Evolutionary conservation across 495 filamentous ascomycete species (phyloP).

Genomic region (Aspergillus asperescens): DNA sequence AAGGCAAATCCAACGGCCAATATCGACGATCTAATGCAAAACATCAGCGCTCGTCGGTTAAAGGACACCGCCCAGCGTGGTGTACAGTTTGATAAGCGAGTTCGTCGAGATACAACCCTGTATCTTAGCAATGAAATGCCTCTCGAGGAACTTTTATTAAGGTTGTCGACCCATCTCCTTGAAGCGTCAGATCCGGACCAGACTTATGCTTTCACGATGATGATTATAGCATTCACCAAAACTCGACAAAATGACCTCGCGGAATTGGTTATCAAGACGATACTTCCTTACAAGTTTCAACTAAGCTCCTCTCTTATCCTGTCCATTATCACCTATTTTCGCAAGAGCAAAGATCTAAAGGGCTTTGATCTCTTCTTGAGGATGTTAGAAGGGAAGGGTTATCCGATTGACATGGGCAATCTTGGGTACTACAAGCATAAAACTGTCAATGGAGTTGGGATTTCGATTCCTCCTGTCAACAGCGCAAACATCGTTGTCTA

Average conservation of each 20-base stretch:
- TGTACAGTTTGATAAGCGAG: slow-evolving; percentile 25
- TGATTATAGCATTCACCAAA: slow-evolving; percentile 37
- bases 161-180: slow-evolving; percentile 34
- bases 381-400: slow-evolving; percentile 37
- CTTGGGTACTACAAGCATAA: slow-evolving; percentile 26
- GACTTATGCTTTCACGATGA: slow-evolving; percentile 25
- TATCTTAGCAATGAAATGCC: slow-evolving; percentile 32
- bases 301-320: slow-evolving; percentile 35
- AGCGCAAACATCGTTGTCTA: slow-evolving; percentile 35
- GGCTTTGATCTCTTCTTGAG: slow-evolving; percentile 40
- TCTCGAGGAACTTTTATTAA: slow-evolving; percentile 34
- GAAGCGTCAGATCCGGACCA: slow-evolving; percentile 36
- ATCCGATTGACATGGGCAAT: slow-evolving; percentile 35
- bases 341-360: slow-evolving; percentile 42
- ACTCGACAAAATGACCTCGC: slow-evolving; percentile 40
- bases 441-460: slow-evolving; percentile 34
- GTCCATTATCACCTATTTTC: slow-evolving; percentile 34
- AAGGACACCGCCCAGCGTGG: slow-evolving; percentile 15
- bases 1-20: slow-evolving; percentile 18
- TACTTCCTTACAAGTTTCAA: slow-evolving; percentile 38
- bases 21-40: slow-evolving; percentile 29
- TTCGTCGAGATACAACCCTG: slow-evolving; percentile 28
- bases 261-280: slow-evolving; percentile 34
- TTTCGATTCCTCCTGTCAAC: slow-evolving; percentile 34
- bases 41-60: slow-evolving; percentile 13